Base-by-base conservation (phyloP, 1,284 basidiomycete species). In the Somion occarium region DNA sequence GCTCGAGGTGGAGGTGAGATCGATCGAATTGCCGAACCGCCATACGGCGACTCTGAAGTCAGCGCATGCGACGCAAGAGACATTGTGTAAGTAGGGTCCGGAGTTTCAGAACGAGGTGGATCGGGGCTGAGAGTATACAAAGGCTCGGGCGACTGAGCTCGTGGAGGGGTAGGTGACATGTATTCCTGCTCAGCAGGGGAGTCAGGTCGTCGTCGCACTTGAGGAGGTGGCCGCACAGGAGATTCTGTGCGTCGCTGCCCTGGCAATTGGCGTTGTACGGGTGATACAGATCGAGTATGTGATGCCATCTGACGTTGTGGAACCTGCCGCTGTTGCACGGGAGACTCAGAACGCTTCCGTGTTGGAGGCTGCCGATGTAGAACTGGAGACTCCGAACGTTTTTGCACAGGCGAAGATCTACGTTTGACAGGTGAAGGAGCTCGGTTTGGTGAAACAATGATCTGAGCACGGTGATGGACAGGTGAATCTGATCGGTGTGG, bases 1-100 rank as follows among this genome's bases (percentile, higher is more conserved):
- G 49, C 20, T 26, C 43, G 26, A 2, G 38, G 38, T 27, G 48
- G 47, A 39, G 47, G 47, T 38, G 47, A 39, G 3, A 44, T 7
- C 24, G 43, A 18, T 44, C 43, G 23, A 22, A 24, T 20, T n/a
- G 23, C 18, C 12, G 44, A 26, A 46, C 18, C 19, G 44, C 30
- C 15, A 34, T 34, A 34, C 15, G 7, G 7, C 30, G 15, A 7
- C 15, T 34, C 30, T 34, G 30, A 15, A 15, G 30, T 7, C 15
- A 34, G 30, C 7, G 30, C 30, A 7, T 34, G 30, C 30, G 30
- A 34, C 7, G 30, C 7, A 34, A 15, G 30, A 15, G 30, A 34
- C 30, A 34, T 34, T 15, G 30, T 34, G 15, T 34, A 34, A 15
- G 7, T 34, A 7, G 30, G 30, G 7, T 34, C 30, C 15, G 30